Conservation (phyloP, 1,284 basidiomycete species). For the Apiotrichum siamense region DNA sequence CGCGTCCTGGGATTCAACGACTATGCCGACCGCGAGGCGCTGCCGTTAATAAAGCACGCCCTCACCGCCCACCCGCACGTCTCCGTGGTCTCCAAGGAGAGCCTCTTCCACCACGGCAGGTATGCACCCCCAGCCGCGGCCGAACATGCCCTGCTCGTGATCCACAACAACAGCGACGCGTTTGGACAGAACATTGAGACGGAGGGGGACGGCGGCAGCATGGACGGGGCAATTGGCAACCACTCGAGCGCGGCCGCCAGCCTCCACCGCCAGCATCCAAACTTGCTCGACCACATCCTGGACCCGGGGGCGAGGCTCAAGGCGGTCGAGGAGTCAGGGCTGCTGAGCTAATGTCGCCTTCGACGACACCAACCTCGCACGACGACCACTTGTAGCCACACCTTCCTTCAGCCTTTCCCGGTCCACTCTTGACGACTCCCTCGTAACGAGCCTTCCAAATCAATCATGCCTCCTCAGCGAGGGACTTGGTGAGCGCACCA, state of each 20-base stretch:
- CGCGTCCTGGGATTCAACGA: constrained; percentile 9
- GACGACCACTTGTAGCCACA: too few relatives aligned
- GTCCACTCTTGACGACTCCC: too few relatives aligned
- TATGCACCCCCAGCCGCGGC: constrained; percentile 1
- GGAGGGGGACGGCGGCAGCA: constrained; percentile 13
- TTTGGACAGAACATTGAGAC: constrained; percentile 33
- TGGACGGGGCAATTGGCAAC: constrained; percentile 24
- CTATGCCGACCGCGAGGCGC: background rate
- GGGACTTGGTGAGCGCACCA: too few relatives aligned
- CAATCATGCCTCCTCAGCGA: too few relatives aligned
- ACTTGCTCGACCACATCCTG: background rate
- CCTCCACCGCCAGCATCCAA: constrained; percentile 8
- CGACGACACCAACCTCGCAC: too few relatives aligned
- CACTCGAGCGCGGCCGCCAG: constrained; percentile 16
- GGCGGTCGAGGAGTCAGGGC: too few relatives aligned
- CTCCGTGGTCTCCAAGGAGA: constrained; percentile 6
- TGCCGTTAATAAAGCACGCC: background rate
- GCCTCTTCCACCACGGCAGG: constrained; percentile 11
- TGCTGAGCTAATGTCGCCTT: too few relatives aligned
- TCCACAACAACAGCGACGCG: constrained; percentile 33
- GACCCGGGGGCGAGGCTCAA: background rate
- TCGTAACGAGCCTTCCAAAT: too few relatives aligned
- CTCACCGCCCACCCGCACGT: constrained; percentile 4
- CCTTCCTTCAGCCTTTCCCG: too few relatives aligned
- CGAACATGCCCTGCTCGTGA: constrained; percentile 10